Percentiles rank a stretch among this genome's conserved stretches.
These are phyloP conservation scores for Elaeis oleifera DNA, from an alignment of 202 grass and related monocot species.

Conservation along the genomic window DNA sequence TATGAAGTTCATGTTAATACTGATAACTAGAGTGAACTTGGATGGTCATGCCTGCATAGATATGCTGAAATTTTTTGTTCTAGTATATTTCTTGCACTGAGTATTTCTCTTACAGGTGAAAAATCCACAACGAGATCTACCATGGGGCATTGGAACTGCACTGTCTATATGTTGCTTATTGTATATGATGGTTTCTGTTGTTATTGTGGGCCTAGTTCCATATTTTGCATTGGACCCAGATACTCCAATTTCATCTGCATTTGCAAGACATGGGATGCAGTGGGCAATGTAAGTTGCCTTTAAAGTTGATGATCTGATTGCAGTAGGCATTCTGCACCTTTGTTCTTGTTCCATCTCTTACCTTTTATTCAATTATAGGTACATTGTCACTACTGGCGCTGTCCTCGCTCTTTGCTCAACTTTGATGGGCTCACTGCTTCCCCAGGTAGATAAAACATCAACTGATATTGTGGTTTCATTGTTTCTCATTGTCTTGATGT, in stretches of 20 bases:
- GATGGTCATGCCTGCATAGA: neutral
- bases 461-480: constrained; percentile 1
- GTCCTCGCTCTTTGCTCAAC: constrained; percentile 95
- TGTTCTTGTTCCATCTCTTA: constrained; percentile 12
- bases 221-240: constrained; percentile 97
- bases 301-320: constrained; percentile 8
- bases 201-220: constrained; percentile 91
- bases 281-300: constrained; percentile 68
- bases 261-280: constrained; percentile 79
- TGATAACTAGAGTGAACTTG: neutral
- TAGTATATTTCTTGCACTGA: neutral
- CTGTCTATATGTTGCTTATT: constrained; percentile 76
- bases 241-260: constrained; percentile 97
- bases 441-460: constrained; percentile 51
- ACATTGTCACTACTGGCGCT: constrained; percentile 85
- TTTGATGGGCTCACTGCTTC: constrained; percentile 95
- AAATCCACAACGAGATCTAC: constrained; percentile 93
- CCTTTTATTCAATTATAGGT: constrained; percentile 46
- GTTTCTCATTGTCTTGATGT: neutral
- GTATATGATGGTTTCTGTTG: constrained; percentile 91
- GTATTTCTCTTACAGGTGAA: constrained; percentile 50
- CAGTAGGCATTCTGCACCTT: neutral
- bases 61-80: neutral
- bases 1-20: too few species aligned
- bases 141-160: constrained; percentile 71